These are phyloP conservation scores for Colletotrichum sp. DNA, from an alignment of 2,329 filamentous ascomycete species.

Conservation along the genomic window DNA sequence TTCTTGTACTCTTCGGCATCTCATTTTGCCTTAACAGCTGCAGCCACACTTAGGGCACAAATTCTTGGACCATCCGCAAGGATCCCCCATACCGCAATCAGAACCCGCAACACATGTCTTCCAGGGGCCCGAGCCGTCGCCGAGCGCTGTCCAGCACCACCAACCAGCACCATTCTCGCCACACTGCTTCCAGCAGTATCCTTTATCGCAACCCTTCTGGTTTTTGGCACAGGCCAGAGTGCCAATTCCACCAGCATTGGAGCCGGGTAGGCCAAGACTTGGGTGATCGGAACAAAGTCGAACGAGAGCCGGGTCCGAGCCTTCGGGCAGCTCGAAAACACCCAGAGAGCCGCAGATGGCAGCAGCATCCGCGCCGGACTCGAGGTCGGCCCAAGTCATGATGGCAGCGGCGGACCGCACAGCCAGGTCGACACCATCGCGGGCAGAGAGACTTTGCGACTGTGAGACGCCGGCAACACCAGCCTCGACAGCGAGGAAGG, in stretches of 20 bases:
- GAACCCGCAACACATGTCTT: not conserved
- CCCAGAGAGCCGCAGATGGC: not conserved
- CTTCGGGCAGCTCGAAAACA: not conserved
- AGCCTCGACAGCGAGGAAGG: not conserved
- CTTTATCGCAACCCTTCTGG: not conserved
- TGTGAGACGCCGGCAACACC: not conserved
- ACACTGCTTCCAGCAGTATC: not conserved
- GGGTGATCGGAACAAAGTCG: not conserved
- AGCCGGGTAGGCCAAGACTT: not conserved
- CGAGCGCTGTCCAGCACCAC: not conserved
- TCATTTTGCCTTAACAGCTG: not conserved
- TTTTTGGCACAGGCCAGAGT: not conserved
- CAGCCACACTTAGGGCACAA: not conserved
- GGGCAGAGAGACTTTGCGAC: not conserved
- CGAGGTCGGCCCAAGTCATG: not conserved
- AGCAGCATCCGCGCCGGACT: not conserved
- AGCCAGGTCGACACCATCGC: not conserved
- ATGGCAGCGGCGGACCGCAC: not conserved
- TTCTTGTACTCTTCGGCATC: not conserved
- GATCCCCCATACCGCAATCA: not conserved
- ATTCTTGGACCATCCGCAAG: not conserved
- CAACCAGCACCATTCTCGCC: not conserved
- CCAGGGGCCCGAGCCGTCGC: not conserved
- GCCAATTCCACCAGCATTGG: not conserved
- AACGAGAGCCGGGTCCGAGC: not conserved